phyloP scores from a whole-genome alignment of 2,329 filamentous ascomycete genomes.

The Clonostachys sp. region DNA sequence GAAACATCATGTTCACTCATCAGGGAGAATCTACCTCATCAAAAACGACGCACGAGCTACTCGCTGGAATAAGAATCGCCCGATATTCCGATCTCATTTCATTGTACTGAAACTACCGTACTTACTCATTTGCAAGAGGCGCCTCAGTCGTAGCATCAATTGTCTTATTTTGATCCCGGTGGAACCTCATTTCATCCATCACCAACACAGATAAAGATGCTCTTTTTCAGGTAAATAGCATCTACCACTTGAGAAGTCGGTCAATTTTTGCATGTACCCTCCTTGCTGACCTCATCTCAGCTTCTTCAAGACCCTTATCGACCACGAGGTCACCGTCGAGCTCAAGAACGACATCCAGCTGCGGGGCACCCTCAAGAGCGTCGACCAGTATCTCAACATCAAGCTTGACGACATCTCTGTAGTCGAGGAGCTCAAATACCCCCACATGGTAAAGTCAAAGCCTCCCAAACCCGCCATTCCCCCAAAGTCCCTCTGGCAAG shows the following conservation, averaged over 20 bases:
- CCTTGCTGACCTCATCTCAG: conserved; percentile 32
- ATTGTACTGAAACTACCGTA: no score
- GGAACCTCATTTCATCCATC: background rate
- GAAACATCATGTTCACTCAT: no score
- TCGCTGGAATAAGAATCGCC: no score
- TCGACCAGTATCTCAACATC: conserved; percentile 99
- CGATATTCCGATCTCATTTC: no score
- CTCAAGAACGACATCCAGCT: conserved; percentile 99
- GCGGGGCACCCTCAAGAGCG: conserved; percentile 89
- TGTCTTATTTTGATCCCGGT: background rate
- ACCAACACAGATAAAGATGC: conserved; percentile 2
- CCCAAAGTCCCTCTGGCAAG: background rate
- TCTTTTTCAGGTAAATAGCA: conserved; percentile 6
- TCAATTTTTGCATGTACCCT: no score
- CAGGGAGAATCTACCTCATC: no score
- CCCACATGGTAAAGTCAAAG: conserved; percentile 66
- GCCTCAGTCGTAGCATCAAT: no score
- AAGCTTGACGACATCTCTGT: conserved; percentile 95
- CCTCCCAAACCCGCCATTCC: background rate
- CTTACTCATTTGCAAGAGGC: no score
- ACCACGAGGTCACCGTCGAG: conserved; percentile 95
- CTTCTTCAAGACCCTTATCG: conserved; percentile 99
- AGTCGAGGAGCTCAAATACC: conserved; percentile 89
- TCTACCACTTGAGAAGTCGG: no score
- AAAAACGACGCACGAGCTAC: no score